Conservation (phyloP, 2,329 filamentous ascomycete species). For the Phialocephala sp. region DNA sequence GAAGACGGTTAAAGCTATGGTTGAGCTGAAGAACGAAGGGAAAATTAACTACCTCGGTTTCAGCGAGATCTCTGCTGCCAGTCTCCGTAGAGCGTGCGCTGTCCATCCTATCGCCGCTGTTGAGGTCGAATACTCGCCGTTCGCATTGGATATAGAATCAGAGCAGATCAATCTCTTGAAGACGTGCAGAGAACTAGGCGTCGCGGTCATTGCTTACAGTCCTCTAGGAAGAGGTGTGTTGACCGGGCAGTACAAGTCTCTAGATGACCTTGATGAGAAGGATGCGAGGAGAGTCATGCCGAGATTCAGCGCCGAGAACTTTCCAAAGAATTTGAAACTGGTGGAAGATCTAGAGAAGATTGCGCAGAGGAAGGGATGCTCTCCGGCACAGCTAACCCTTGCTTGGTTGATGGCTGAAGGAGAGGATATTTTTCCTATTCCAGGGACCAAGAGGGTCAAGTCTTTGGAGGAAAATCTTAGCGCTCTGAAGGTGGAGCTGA, state of each 20-base stretch:
- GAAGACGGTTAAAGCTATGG: slow-evolving; percentile 49
- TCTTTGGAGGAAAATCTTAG: slow-evolving; percentile 46
- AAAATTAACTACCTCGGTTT: slow-evolving; percentile 64
- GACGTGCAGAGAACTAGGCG: slow-evolving; percentile 63
- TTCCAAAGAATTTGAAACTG: slow-evolving; percentile 54
- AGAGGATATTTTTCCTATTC: slow-evolving; percentile 58
- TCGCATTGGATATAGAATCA: slow-evolving; percentile 62
- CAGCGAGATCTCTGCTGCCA: slow-evolving; percentile 55
- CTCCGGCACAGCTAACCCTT: slow-evolving; percentile 57
- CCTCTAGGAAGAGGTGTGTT: slow-evolving; percentile 65
- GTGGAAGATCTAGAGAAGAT: slow-evolving; percentile 51
- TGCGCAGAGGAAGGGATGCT: slow-evolving; percentile 55
- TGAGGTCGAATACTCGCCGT: slow-evolving; percentile 61
- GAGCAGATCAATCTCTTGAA: slow-evolving; percentile 53
- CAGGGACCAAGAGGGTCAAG: slow-evolving; percentile 55
- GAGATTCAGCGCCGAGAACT: slow-evolving; percentile 55
- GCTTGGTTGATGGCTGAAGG: slow-evolving; percentile 59
- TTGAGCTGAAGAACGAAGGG: slow-evolving; percentile 51
- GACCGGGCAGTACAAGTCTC: slow-evolving; percentile 53
- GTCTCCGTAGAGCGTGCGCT: slow-evolving; percentile 56
- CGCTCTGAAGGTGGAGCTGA: slow-evolving; percentile 30
- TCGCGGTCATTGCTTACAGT: slow-evolving; percentile 61
- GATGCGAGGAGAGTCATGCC: slow-evolving; percentile 55
- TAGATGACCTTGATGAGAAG: slow-evolving; percentile 52
- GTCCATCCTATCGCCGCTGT: slow-evolving; percentile 57